Percentiles rank a stretch among this genome's conserved stretches.
Conservation (phyloP, 1,284 basidiomycete species). For the Ceratobasidium sp. region DNA sequence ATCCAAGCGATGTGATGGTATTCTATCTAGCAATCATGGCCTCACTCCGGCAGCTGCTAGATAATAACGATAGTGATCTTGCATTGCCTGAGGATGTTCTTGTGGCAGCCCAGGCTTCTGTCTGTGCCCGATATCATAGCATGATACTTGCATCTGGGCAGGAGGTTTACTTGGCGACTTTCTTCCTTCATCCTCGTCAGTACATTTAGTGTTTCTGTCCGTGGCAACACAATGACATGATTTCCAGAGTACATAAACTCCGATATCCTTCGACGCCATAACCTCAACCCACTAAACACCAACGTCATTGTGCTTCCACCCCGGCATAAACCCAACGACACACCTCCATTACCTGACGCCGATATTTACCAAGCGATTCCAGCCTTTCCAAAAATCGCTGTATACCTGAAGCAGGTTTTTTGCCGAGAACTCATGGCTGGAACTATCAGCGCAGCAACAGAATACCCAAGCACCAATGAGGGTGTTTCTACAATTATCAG, state of each 20-base stretch:
- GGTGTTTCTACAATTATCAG: not conserved
- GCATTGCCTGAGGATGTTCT: conserved; percentile 20
- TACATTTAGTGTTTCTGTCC: not conserved
- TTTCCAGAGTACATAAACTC: not conserved
- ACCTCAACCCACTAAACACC: not conserved
- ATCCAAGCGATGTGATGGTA: conserved; percentile 40
- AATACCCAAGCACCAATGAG: not conserved
- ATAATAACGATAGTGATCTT: conserved; percentile 37
- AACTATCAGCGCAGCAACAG: conserved; percentile 1
- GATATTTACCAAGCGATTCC: conserved; percentile 5
- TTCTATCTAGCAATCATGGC: conserved; percentile 45
- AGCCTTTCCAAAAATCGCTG: conserved; percentile 11
- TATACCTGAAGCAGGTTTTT: conserved; percentile 20
- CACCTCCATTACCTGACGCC: not conserved
- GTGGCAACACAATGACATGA: not conserved
- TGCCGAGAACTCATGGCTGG: conserved; percentile 25
- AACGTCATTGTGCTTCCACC: not conserved
- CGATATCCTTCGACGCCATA: conserved; percentile 15
- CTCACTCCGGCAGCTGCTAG: conserved; percentile 10
- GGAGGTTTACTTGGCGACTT: conserved; percentile 39
- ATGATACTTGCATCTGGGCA: conserved; percentile 35
- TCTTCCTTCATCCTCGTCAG: conserved; percentile 38
- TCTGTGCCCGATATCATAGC: conserved; percentile 29
- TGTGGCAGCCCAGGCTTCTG: not conserved
- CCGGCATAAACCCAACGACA: not conserved